These are phyloP conservation scores for Kondoa subrosea DNA, from an alignment of 768 basidiomycete genomes.

Conservation along the genomic window DNA sequence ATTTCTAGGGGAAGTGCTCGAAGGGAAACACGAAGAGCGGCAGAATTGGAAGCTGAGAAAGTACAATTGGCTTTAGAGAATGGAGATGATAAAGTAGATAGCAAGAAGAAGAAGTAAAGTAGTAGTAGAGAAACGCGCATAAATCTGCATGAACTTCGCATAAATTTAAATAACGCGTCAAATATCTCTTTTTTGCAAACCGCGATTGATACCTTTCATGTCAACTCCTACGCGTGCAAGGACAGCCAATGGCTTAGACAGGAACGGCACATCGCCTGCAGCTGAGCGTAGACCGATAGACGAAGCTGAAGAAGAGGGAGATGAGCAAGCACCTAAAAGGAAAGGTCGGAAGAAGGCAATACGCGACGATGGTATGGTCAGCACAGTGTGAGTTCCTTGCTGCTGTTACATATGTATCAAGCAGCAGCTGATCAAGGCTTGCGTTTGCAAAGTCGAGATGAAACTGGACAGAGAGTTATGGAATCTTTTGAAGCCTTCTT, in stretches of 20 bases:
- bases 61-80: no score
- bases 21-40: slow-evolving; percentile 11
- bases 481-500: slow-evolving; percentile 83
- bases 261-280: neutral
- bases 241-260: neutral
- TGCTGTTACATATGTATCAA: neutral
- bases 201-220: no score
- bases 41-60: slow-evolving; percentile 5
- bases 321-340: neutral
- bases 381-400: neutral
- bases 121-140: no score
- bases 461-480: slow-evolving; percentile 85
- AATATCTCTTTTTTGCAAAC: neutral
- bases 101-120: slow-evolving; percentile 14
- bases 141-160: neutral
- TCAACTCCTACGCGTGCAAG: neutral
- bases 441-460: slow-evolving; percentile 43
- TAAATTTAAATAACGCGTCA: neutral
- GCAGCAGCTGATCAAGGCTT: neutral
- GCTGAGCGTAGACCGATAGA: neutral
- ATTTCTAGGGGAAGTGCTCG: slow-evolving; percentile 14
- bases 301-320: slow-evolving; percentile 5
- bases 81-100: no score
- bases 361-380: neutral
- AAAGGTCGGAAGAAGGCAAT: neutral